phyloP scores from a whole-genome alignment of 257 asterid genomes.

The Solanum pinnatisectum region DNA sequence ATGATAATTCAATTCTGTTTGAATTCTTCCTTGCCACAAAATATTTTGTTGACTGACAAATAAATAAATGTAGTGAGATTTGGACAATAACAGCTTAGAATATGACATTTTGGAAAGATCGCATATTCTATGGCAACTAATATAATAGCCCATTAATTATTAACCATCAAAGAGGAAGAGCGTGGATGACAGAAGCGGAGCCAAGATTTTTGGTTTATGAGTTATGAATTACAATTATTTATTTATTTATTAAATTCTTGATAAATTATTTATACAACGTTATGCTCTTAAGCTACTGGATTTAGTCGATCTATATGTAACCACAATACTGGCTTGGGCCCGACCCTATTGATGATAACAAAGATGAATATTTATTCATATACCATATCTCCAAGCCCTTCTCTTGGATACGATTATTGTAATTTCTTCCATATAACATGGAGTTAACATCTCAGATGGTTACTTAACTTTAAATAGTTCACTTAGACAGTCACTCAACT shows the following conservation, averaged over 20 bases:
- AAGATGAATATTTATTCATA: not conserved
- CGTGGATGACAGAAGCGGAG: not conserved
- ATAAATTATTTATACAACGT: not conserved
- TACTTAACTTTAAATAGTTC: too few relatives aligned
- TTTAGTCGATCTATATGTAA: not conserved
- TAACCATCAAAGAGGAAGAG: not conserved
- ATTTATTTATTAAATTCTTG: accelerated
- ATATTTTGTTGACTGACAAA: not conserved
- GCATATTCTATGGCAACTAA: not conserved
- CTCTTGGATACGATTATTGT: not conserved
- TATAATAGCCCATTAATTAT: not conserved
- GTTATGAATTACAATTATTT: not conserved
- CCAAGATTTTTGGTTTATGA: not conserved
- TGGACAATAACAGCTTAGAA: too few relatives aligned
- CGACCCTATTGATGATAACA: not conserved
- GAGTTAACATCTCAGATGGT: too few relatives aligned
- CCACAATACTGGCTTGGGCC: not conserved
- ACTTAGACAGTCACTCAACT: too few relatives aligned
- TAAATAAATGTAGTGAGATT: not conserved
- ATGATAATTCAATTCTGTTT: not conserved
- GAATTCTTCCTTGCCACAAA: not conserved
- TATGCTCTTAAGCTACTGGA: too few relatives aligned
- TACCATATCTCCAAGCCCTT: not conserved
- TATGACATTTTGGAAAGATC: not conserved
- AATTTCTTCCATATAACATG: too few relatives aligned